Percentiles rank a stretch among this genome's conserved stretches.
Evolutionary conservation across 768 basidiomycete species (phyloP).

Genomic region (Rhizopogon salebrosus): DNA sequence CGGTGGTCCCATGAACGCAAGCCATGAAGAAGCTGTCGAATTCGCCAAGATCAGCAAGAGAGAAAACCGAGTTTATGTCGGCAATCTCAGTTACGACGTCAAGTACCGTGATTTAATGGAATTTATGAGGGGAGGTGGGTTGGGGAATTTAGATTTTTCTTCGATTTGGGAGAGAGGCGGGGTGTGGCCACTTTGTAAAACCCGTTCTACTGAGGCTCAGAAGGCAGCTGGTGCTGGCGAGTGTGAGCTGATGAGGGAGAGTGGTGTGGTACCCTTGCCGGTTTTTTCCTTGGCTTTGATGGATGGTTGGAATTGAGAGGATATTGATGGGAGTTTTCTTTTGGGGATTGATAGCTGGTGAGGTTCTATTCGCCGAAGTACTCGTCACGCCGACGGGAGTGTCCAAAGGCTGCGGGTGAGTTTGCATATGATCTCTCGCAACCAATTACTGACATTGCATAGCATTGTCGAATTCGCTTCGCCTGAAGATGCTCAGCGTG

Average conservation of each 20-base stretch:
- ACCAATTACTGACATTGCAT: slow-evolving; percentile 9
- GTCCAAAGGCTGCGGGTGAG: slow-evolving; percentile 99
- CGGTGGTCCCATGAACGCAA: slow-evolving; percentile 85
- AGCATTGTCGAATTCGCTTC: slow-evolving; percentile 95
- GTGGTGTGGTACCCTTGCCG: slow-evolving; percentile 35
- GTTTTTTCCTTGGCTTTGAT: slow-evolving; percentile 38
- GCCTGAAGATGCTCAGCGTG: slow-evolving; percentile 83
- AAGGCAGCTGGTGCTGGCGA: slow-evolving; percentile 26
- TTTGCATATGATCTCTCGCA: slow-evolving; percentile 9
- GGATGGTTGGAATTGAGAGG: slow-evolving; percentile 66
- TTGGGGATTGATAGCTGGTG: slow-evolving; percentile 93
- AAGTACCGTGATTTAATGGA: slow-evolving; percentile 98
- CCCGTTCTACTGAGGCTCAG: slow-evolving; percentile 32
- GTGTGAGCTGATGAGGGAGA: slow-evolving; percentile 32
- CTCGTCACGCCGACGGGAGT: slow-evolving; percentile 93
- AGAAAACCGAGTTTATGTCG: slow-evolving; percentile 98
- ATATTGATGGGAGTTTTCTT: slow-evolving; percentile 94
- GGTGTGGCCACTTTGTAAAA: slow-evolving; percentile 26
- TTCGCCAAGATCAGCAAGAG: slow-evolving; percentile 95
- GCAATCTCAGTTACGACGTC: slow-evolving; percentile 98
- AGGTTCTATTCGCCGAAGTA: slow-evolving; percentile 99
- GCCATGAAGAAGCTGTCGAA: slow-evolving; percentile 90
- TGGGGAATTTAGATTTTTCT: slow-evolving; percentile 65
- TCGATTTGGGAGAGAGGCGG: slow-evolving; percentile 32
- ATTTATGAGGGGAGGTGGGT: slow-evolving; percentile 99